Conservation (phyloP, 768 basidiomycete species). For the Sporobolomyces pararoseus region DNA sequence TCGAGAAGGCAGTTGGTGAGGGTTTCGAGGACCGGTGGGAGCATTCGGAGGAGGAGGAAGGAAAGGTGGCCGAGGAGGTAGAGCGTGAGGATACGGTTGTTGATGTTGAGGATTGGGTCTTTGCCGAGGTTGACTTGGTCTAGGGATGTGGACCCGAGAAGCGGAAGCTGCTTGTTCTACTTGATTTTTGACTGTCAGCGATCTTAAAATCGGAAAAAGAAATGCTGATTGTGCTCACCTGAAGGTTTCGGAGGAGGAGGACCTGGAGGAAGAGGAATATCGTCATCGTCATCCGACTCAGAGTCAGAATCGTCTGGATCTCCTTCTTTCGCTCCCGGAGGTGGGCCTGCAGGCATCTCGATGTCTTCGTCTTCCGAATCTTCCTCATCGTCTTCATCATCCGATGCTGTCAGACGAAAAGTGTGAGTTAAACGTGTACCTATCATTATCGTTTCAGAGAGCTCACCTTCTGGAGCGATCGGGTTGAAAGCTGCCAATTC, state of each 20-base stretch:
- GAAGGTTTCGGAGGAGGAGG: conserved; percentile 48
- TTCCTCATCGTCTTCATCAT: conserved; percentile 60
- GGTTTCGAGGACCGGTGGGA: conserved; percentile 26
- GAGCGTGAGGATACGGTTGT: conserved; percentile 44
- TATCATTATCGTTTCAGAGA: no score
- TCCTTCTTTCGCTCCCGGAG: conserved; percentile 49
- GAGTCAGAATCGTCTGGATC: conserved; percentile 43
- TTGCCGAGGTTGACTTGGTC: conserved; percentile 4
- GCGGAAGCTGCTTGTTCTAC: not conserved
- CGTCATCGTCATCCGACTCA: conserved; percentile 47
- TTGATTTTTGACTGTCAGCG: no score
- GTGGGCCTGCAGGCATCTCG: conserved; percentile 79
- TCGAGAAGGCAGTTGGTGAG: conserved; percentile 17
- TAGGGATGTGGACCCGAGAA: conserved; percentile 11
- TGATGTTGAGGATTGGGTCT: not conserved
- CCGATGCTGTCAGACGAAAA: conserved; percentile 49
- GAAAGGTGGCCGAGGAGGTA: conserved; percentile 40
- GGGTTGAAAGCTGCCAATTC: conserved; percentile 35
- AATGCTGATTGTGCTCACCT: not conserved
- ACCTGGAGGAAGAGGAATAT: conserved; percentile 50
- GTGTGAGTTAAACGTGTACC: no score
- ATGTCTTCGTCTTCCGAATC: conserved; percentile 78
- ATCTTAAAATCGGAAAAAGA: not conserved
- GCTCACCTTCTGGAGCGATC: not conserved
- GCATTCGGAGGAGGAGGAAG: conserved; percentile 33